These are phyloP conservation scores for Yamadazyma ubonensis DNA, from an alignment of 805 yeast genomes.

Conservation along the genomic window DNA sequence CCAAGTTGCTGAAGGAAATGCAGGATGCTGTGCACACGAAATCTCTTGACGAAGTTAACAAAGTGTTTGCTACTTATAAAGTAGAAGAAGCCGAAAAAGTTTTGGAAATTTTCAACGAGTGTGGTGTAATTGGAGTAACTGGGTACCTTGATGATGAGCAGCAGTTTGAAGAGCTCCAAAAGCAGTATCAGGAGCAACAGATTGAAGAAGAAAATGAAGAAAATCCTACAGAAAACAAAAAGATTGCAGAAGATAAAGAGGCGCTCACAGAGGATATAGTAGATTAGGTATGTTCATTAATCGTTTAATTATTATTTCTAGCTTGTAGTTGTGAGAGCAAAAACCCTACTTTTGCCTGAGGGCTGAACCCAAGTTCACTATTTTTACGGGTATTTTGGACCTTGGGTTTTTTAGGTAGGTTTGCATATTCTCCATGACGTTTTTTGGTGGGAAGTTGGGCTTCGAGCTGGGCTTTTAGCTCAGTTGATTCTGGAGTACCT, in stretches of 20 bases:
- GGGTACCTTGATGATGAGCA: slow-evolving; percentile 72
- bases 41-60: slow-evolving; percentile 74
- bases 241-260: slow-evolving; percentile 9
- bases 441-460: too few relatives aligned
- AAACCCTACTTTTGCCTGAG: slow-evolving; percentile 10
- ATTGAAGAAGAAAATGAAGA: slow-evolving; percentile 7
- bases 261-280: slow-evolving; percentile 10
- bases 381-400: too few relatives aligned
- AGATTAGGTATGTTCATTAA: slow-evolving; percentile 9
- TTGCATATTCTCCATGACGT: too few relatives aligned
- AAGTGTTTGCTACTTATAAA: slow-evolving; percentile 70
- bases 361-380: background rate
- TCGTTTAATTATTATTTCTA: background rate
- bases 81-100: slow-evolving; percentile 78
- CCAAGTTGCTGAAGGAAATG: slow-evolving; percentile 58
- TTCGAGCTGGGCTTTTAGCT: too few relatives aligned
- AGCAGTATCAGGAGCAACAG: slow-evolving; percentile 38
- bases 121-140: slow-evolving; percentile 80
- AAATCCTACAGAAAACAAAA: slow-evolving; percentile 10
- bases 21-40: slow-evolving; percentile 73
- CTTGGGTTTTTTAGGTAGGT: too few relatives aligned
- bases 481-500: too few relatives aligned
- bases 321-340: slow-evolving; percentile 14
- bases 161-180: slow-evolving; percentile 56
- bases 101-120: slow-evolving; percentile 70